Conservation (phyloP, 768 basidiomycete species). For the Auriculariales sp. region DNA sequence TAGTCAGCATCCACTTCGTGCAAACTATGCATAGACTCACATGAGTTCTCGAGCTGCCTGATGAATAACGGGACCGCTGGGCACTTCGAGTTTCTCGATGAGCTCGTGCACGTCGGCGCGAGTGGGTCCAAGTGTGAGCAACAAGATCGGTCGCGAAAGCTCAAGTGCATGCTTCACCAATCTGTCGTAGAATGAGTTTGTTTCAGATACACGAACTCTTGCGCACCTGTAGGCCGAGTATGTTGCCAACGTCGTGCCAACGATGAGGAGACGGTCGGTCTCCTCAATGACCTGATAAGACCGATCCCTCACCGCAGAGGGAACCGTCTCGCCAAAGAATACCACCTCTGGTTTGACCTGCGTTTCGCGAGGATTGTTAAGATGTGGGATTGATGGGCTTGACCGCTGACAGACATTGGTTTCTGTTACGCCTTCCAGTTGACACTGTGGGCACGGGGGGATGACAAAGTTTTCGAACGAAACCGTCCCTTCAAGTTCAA, state of each 20-base stretch:
- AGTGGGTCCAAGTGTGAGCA: slow-evolving; percentile 81
- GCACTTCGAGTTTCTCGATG: slow-evolving; percentile 67
- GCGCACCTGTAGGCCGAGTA: slow-evolving; percentile 77
- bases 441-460: slow-evolving; percentile 62
- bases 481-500: slow-evolving; percentile 66
- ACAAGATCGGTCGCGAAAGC: slow-evolving; percentile 58
- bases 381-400: slow-evolving; percentile 1
- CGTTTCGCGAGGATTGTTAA: background rate
- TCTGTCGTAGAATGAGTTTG: slow-evolving; percentile 21
- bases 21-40: slow-evolving; percentile 28
- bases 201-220: background rate
- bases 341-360: slow-evolving; percentile 73
- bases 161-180: slow-evolving; percentile 69
- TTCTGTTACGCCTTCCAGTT: slow-evolving; percentile 38
- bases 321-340: slow-evolving; percentile 86
- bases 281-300: slow-evolving; percentile 53
- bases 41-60: slow-evolving; percentile 44
- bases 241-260: slow-evolving; percentile 87
- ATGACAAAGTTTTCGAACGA: slow-evolving; percentile 66
- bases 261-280: slow-evolving; percentile 55
- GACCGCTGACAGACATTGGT: slow-evolving; percentile 46
- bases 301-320: slow-evolving; percentile 41
- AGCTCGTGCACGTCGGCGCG: slow-evolving; percentile 57
- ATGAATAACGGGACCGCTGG: slow-evolving; percentile 57
- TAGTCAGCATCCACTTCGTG: no score